Percentiles rank a stretch among this genome's conserved stretches.
These are phyloP conservation scores for Pestalotiopsis sp. DNA, from an alignment of 2,329 filamentous ascomycete species.

Conservation along the genomic window DNA sequence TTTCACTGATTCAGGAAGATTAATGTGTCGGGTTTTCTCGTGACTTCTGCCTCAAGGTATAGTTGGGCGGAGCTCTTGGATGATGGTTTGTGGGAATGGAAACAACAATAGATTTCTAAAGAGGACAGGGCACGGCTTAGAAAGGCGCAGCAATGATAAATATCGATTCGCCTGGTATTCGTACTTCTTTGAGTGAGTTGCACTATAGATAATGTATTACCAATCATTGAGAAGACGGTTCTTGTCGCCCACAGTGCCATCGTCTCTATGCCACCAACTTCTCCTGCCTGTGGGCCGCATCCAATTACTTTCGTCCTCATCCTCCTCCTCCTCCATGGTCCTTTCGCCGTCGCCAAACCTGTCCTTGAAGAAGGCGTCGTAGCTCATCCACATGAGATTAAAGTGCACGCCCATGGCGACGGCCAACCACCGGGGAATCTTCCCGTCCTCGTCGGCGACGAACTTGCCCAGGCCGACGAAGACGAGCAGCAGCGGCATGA, in stretches of 20 bases:
- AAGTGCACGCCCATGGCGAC: constrained; percentile 45
- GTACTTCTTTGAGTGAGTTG: background rate
- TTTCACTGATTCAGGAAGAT: constrained; percentile 54
- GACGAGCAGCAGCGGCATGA: constrained; percentile 57
- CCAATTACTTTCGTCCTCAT: constrained; percentile 13
- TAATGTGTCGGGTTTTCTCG: background rate
- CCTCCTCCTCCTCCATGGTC: constrained; percentile 36
- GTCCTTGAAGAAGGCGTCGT: constrained; percentile 63
- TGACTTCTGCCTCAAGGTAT: background rate
- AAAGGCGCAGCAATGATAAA: background rate
- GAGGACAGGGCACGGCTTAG: background rate
- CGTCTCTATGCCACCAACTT: background rate
- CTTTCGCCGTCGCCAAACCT: constrained; percentile 87
- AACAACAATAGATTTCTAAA: background rate
- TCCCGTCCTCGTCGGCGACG: constrained; percentile 61
- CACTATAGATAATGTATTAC: constrained; percentile 14
- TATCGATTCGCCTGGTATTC: background rate
- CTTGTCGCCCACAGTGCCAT: constrained; percentile 19
- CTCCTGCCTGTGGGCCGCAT: background rate
- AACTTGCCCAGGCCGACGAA: constrained; percentile 38
- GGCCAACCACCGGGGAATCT: constrained; percentile 67
- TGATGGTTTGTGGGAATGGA: background rate
- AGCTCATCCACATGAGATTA: constrained; percentile 57
- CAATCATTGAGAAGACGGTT: constrained; percentile 26
- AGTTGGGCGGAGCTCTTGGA: background rate